Conservation (phyloP, 768 basidiomycete genomes). For the Boletus rubroflammeus region DNA sequence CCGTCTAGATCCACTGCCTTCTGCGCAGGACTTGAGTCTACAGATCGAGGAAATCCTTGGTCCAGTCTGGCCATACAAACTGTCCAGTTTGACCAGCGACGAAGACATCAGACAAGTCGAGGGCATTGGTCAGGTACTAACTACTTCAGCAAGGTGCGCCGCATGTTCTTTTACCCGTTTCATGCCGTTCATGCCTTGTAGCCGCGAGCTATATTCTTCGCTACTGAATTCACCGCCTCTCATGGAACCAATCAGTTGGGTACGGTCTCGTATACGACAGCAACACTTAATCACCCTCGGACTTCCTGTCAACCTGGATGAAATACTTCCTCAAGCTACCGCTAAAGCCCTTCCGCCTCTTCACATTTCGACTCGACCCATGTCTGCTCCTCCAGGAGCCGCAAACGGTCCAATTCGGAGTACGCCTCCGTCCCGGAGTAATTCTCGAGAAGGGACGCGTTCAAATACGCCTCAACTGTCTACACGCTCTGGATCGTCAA, state of each 20-base stretch:
- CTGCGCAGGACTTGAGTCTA: slow-evolving; percentile 49
- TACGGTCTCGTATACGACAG: slow-evolving; percentile 82
- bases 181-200: slow-evolving; percentile 32
- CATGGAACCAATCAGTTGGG: slow-evolving; percentile 90
- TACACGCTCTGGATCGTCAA: slow-evolving; percentile 28
- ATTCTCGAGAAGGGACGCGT: slow-evolving; percentile 52
- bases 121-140: slow-evolving; percentile 75
- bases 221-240: slow-evolving; percentile 70
- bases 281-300: slow-evolving; percentile 90
- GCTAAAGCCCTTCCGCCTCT: slow-evolving; percentile 71
- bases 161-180: slow-evolving; percentile 16
- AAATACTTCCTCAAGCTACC: slow-evolving; percentile 69
- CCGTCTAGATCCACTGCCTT: slow-evolving; percentile 60
- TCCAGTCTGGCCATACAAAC: slow-evolving; percentile 60
- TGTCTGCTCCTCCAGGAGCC: slow-evolving; percentile 72
- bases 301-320: slow-evolving; percentile 93
- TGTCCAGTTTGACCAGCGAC: slow-evolving; percentile 54
- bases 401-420: slow-evolving; percentile 36
- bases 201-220: slow-evolving; percentile 74
- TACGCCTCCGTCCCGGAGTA: slow-evolving; percentile 34
- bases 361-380: slow-evolving; percentile 77
- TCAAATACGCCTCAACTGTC: slow-evolving; percentile 44
- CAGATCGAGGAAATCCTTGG: slow-evolving; percentile 64
- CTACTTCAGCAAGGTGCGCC: slow-evolving; percentile 67
- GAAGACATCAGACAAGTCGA: slow-evolving; percentile 77